These are phyloP conservation scores for Kazachstania viticola DNA, from an alignment of 805 yeast genomes.

Conservation along the genomic window DNA sequence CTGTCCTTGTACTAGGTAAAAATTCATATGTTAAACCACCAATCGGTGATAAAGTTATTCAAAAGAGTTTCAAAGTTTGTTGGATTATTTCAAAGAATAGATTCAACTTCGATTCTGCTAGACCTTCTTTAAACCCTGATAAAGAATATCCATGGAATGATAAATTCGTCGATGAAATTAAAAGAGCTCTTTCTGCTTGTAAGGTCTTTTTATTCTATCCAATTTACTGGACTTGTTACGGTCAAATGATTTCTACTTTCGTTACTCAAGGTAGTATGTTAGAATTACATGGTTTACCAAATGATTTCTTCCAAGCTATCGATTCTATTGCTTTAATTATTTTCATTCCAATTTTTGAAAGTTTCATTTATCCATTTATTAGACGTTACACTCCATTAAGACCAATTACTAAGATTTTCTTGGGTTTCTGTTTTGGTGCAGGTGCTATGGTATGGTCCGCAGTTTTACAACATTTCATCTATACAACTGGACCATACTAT, in stretches of 20 bases:
- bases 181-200: conserved; percentile 56
- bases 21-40: conserved; percentile 47
- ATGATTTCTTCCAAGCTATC: conserved; percentile 66
- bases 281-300: conserved; percentile 69
- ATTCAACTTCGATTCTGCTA: conserved; percentile 42
- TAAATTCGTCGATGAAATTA: conserved; percentile 62
- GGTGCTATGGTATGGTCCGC: conserved; percentile 67
- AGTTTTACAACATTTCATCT: conserved; percentile 59
- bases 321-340: conserved; percentile 67
- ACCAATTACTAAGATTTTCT: conserved; percentile 61
- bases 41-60: conserved; percentile 49
- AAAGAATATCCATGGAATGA: conserved; percentile 48
- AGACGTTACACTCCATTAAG: conserved; percentile 42
- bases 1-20: conserved; percentile 41
- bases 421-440: conserved; percentile 57
- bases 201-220: conserved; percentile 63
- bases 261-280: conserved; percentile 64
- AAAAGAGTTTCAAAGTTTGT: conserved; percentile 37
- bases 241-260: conserved; percentile 63
- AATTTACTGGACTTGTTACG: conserved; percentile 63
- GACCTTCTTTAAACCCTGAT: conserved; percentile 43
- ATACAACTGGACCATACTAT: conserved; percentile 64
- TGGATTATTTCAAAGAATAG: conserved; percentile 36
- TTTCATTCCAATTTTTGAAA: conserved; percentile 65
- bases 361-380: conserved; percentile 42